Evolutionary conservation across 202 grass and related monocot genomes (phyloP).

Genomic region (Brachypodium distachyon): DNA sequence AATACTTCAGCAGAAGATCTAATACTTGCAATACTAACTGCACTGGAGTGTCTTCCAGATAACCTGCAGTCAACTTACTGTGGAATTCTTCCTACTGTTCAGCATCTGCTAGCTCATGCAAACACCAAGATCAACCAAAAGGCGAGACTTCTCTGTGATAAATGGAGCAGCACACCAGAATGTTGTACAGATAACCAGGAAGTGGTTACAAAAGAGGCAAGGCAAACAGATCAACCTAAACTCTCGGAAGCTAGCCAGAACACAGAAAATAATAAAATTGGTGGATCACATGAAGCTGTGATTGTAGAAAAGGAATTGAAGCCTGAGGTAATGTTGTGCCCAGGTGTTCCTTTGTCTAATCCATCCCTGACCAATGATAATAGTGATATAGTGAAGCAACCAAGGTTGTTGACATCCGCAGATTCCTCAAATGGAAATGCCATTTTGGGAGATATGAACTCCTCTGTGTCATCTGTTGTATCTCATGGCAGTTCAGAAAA

Average conservation of each 20-base stretch:
- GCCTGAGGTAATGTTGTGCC: constrained; percentile 4
- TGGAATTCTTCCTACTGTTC: constrained; percentile 39
- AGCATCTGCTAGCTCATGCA: constrained; percentile 29
- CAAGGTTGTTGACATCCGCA: not conserved
- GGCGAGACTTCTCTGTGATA: constrained; percentile 35
- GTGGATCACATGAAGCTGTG: constrained; percentile 1
- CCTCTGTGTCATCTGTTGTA: constrained; percentile 13
- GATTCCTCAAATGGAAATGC: constrained; percentile 17
- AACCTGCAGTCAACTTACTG: constrained; percentile 16
- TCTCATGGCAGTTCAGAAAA: constrained; percentile 27
- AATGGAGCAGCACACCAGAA: constrained; percentile 26
- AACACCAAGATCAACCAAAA: constrained; percentile 44
- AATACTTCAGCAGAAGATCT: constrained; percentile 28
- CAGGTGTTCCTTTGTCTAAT: not conserved
- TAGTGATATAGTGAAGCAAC: constrained; percentile 19
- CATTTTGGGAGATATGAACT: constrained; percentile 30
- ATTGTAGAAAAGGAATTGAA: constrained; percentile 6
- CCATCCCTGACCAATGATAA: constrained; percentile 13
- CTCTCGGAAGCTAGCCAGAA: constrained; percentile 7
- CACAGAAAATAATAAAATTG: constrained; percentile 2
- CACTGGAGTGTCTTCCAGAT: constrained; percentile 39
- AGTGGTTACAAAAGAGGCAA: not conserved
- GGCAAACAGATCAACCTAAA: not conserved
- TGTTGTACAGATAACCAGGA: not conserved
- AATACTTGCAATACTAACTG: constrained; percentile 33